Evolutionary conservation across 1,284 basidiomycete genomes (phyloP).

Genomic region (Puccinia sorghi): DNA sequence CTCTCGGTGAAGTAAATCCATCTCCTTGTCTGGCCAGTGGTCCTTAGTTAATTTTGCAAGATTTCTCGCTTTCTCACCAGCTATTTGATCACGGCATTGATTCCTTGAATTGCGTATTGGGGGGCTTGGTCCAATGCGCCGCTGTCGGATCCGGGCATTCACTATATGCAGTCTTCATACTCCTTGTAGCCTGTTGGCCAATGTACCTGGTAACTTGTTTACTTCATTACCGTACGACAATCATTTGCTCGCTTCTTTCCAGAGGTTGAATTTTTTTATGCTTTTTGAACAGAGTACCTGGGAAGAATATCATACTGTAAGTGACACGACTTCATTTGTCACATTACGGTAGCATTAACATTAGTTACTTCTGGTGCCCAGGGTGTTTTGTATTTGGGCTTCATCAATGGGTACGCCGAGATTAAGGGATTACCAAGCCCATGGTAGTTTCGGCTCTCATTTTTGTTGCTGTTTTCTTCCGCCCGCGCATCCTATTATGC

Average conservation of each 20-base stretch:
- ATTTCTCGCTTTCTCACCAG: conserved; percentile 11
- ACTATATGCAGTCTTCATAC: conserved; percentile 44
- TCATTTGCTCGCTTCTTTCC: not conserved
- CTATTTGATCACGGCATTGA: conserved; percentile 48
- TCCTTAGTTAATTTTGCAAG: not conserved
- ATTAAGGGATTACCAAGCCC: not conserved
- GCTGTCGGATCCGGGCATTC: conserved; percentile 37
- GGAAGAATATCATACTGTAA: conserved; percentile 49
- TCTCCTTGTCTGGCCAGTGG: not conserved
- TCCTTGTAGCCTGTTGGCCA: conserved; percentile 46
- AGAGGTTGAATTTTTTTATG: not conserved
- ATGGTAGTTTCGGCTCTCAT: not conserved
- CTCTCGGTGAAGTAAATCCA: conserved; percentile 38
- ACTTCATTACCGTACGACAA: not conserved
- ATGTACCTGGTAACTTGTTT: conserved; percentile 39
- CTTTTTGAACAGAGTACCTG: conserved; percentile 42
- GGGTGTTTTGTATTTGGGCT: conserved; percentile 47
- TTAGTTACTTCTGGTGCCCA: not conserved
- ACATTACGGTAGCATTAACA: not conserved
- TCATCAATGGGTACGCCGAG: conserved; percentile 40
- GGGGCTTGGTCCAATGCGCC: conserved; percentile 44
- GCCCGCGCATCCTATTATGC: too few relatives aligned
- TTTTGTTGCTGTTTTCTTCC: not conserved
- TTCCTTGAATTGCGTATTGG: conserved; percentile 47
- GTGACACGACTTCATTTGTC: not conserved